Conservation (phyloP, 352 stramenopile species). For the Phytophthora macrochlamydospora region DNA sequence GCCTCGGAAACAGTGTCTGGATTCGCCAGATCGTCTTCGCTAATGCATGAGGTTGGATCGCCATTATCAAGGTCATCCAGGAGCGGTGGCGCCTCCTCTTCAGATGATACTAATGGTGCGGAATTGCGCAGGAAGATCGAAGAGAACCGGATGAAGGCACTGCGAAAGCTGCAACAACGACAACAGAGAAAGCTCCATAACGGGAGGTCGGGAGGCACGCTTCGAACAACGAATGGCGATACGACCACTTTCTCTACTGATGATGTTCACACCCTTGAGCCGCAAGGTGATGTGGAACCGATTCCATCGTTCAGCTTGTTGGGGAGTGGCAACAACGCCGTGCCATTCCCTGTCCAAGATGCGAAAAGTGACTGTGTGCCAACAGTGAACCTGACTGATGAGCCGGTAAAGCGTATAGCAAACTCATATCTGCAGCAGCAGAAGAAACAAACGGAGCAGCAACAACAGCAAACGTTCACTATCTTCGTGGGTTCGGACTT, state of each 20-base stretch:
- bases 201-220: not conserved
- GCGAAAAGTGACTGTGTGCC: not conserved
- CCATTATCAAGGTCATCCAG: not conserved
- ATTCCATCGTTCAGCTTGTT: conserved; percentile 25
- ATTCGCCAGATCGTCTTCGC: not conserved
- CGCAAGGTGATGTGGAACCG: not conserved
- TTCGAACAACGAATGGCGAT: not conserved
- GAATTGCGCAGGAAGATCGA: conserved; percentile 63
- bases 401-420: conserved; percentile 5
- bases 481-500: conserved; percentile 43
- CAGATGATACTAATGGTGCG: conserved; percentile 5
- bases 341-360: not conserved
- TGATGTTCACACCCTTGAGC: not conserved
- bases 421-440: not conserved
- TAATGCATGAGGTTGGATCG: not conserved
- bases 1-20: not conserved
- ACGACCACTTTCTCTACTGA: not conserved
- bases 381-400: conserved; percentile 21
- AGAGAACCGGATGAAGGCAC: conserved; percentile 62
- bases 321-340: not conserved
- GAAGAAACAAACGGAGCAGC: conserved; percentile 4
- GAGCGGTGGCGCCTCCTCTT: not conserved
- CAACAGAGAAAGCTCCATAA: conserved; percentile 28
- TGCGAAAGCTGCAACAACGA: conserved; percentile 60
- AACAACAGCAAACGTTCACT: conserved; percentile 16